Base-by-base conservation (phyloP, 2,329 filamentous ascomycete species). In the Aciculosporium take region DNA sequence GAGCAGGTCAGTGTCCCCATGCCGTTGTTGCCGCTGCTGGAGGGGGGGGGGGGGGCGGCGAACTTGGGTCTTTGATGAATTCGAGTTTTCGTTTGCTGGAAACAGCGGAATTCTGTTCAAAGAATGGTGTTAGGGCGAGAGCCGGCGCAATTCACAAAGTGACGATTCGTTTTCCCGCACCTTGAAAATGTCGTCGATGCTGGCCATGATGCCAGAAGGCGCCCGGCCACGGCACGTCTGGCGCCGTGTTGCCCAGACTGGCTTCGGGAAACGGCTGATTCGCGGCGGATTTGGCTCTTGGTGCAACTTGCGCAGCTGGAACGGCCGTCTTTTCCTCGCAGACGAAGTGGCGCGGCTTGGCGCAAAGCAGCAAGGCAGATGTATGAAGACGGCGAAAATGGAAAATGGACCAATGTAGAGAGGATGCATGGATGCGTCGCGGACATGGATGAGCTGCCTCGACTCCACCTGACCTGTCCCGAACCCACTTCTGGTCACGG, bases 71-170 rank as follows among this genome's bases (percentile, higher is more conserved):
- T 53, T 67, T 67, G 46, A 76, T 59, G 15, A 72, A 66, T 45
- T 80, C 76, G 41, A 78, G 62, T 58, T 79, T 81, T 51, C 77
- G 71, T 57, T 82, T 82, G 62, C 67, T 71, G 41, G 67, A 57
- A 24, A 65, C 55, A 45, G 69, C 67, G 17, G 66, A 59, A 45
- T 59, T 63, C 63, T 63, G 49, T 27, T 4, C 2, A n/a, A 12
- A 28, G 3, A 13, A 36, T 17, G 23, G 32, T n/a, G n/a, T 45
- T 17, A 39, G 30, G 9, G 21, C 23, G 37, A 13, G 39, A 33
- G 6, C n/a, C 9, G 25, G 9, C 5, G 9, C 15, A n/a, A 20
- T 25, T 10, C 8, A 29, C 7, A 6, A 7, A 21, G 5, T 2
- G 32, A 7, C 30, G 10, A 7, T 10, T 28, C 13, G 15, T 7